Base-by-base conservation (phyloP, 208 protist genomes). In the Leishmania braziliensis region DNA sequence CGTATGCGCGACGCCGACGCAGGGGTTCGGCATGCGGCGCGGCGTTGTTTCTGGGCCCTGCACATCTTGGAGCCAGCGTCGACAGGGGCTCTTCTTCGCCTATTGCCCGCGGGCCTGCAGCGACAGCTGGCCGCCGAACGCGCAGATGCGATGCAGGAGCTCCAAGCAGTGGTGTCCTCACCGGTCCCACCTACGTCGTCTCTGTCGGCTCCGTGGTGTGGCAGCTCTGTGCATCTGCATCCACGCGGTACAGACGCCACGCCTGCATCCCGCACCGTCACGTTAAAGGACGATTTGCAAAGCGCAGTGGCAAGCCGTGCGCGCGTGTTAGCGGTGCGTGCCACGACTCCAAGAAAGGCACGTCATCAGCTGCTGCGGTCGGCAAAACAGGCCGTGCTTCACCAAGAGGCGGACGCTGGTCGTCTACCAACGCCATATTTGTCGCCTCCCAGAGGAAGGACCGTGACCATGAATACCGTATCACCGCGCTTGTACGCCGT, bases 1-100 rank as follows among this genome's bases (percentile, higher is more conserved):
- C 89, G 85, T 18, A 60, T 95, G 51, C 16, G 48, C 18, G 94
- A 96, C 63, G 90, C 89, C 4, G 88, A 90, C 76, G 80, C 69
- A 6, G 75, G 82, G 29, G 90, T 91, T 33, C 87, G 94, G 9
- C 33, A 78, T 23, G 56, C 62, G 43, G 85, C 89, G 5, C 82
- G 89, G 18, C 56, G 54, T 6, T 89, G 89, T 79, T 93, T 89
- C 54, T 90, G 89, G 86, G 80, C 81, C 10, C 83, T 96, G 54
- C 56, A 86, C 36, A 50, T 87, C 1, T 48, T 90, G n/a, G 88
- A 95, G 58, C 86, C 84, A n/a, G 83, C 81, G 26, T 82, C 84
- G 0, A 86, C 92, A 18, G 72, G 36, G 18, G 48, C n/a, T 33
- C 79, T 97, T 0, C 79, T 84, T 36, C 80, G 80, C 10, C 58